These are phyloP conservation scores for Trichoderma koningii DNA, from an alignment of 2,329 filamentous ascomycete genomes.

Conservation along the genomic window DNA sequence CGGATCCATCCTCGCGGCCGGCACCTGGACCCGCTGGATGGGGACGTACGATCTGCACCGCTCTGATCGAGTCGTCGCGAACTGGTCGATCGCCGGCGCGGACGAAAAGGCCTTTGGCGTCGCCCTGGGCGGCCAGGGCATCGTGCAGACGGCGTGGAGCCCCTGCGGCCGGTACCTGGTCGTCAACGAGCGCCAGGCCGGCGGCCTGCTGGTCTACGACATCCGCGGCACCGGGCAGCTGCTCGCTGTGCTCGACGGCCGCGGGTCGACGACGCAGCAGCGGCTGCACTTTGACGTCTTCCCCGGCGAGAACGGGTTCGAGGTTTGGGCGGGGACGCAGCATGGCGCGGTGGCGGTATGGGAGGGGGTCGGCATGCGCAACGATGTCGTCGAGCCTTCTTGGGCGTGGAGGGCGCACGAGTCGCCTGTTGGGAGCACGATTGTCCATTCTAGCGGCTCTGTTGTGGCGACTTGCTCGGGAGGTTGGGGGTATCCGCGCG, in stretches of 20 bases:
- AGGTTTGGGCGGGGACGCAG: slow-evolving; percentile 63
- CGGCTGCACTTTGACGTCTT: slow-evolving; percentile 59
- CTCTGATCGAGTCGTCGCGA: slow-evolving; percentile 55
- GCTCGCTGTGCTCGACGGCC: slow-evolving; percentile 56
- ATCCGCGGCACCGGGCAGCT: slow-evolving; percentile 60
- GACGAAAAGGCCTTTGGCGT: slow-evolving; percentile 44
- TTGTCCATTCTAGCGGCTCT: slow-evolving; percentile 56
- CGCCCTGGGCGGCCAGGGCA: slow-evolving; percentile 61
- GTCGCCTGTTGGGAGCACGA: slow-evolving; percentile 52
- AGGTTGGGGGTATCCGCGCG: slow-evolving; percentile 47
- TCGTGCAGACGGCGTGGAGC: slow-evolving; percentile 63
- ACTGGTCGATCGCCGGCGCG: slow-evolving; percentile 61
- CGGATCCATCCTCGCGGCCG: slow-evolving; percentile 56
- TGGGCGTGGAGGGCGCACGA: slow-evolving; percentile 55
- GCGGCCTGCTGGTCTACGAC: slow-evolving; percentile 62
- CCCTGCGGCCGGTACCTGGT: slow-evolving; percentile 63
- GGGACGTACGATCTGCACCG: slow-evolving; percentile 64
- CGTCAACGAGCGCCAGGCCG: slow-evolving; percentile 61
- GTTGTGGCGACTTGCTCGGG: slow-evolving; percentile 60
- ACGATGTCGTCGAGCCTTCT: slow-evolving; percentile 47
- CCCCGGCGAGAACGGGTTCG: slow-evolving; percentile 49
- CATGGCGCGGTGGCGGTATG: slow-evolving; percentile 59
- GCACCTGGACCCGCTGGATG: slow-evolving; percentile 64
- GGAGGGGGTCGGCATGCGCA: slow-evolving; percentile 55
- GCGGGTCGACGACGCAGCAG: slow-evolving; percentile 56